These are phyloP conservation scores for Pseudopithomyces maydicus DNA, from an alignment of 2,329 filamentous ascomycete genomes.

Conservation along the genomic window DNA sequence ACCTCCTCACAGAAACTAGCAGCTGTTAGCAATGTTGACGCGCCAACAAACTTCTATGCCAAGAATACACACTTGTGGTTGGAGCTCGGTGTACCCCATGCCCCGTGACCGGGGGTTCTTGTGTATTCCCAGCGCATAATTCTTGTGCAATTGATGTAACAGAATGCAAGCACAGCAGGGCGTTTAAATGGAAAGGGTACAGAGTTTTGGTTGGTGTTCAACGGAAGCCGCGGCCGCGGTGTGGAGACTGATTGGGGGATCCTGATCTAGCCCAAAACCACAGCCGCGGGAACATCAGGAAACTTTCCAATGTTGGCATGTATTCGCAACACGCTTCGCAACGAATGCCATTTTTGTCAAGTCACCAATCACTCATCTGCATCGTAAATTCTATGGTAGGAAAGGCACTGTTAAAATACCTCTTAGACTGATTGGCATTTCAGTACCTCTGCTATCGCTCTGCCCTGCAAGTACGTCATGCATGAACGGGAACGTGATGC, in stretches of 20 bases:
- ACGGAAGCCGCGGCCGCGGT: background rate
- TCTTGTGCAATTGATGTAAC: background rate
- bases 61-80: constrained; percentile 3
- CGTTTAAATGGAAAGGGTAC: background rate
- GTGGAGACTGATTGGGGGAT: background rate
- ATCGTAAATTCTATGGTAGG: too few relatives aligned
- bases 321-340: background rate
- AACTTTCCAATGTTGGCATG: background rate
- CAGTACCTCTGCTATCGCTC: too few relatives aligned
- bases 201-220: background rate
- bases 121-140: constrained; percentile 13
- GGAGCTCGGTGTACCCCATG: constrained; percentile 13
- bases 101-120: constrained; percentile 12
- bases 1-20: constrained; percentile 46
- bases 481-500: too few relatives aligned
- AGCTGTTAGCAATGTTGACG: constrained; percentile 14
- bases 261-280: background rate
- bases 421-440: too few relatives aligned
- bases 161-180: background rate
- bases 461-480: too few relatives aligned
- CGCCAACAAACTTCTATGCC: background rate
- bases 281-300: background rate
- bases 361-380: too few relatives aligned
- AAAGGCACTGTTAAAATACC: too few relatives aligned
- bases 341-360: too few relatives aligned